Evolutionary conservation across 1,139 yeast species (phyloP), one percentile per base, ranked within the genome.

Genomic region (Kluyveromyces sp.): DNA sequence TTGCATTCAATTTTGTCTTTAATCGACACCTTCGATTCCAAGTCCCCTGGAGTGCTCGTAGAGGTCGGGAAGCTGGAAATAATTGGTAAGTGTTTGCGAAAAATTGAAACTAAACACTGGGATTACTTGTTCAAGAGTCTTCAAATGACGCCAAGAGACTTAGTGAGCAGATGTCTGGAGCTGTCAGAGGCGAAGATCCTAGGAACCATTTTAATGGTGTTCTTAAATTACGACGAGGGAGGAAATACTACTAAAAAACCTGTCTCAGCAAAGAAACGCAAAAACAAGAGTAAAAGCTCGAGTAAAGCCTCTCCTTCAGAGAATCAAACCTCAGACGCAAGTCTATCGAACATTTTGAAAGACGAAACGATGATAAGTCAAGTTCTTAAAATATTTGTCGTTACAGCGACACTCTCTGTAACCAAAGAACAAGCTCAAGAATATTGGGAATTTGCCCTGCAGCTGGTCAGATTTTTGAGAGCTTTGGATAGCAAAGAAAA

Each of bases 31-130:
- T 58, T 58, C 36, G 63, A 56, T 25, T 29, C 22, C 44, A 2
- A n/a, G 43, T 7, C 38, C 33, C 3, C 19, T 55, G 31, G 43
- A 4, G 18, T 25, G 6, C 31, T 33, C 8, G 36, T 43, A 43
- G 46, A 57, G 18, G 58, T 58, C 44, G 63, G 70, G 49, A 46
- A 60, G 55, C 66, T 77, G 2, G 75, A 70, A 36, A 73, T 77
- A 13, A 64, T 77, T 11, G 74, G 79, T 16, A 75, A 77, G 19
- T 76, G 81, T 57, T 66, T 84, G 26, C 70, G 87, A 48, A 82
- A 83, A 54, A 80, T 80, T 15, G 92, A 82, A 54, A 69, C 74
- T 18, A 72, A 74, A 42, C 75, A 76, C 50, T 82, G 89, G 89
- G 62, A 67, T 13, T 63, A 62, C 17, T 65, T 81, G 31, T 79